These are phyloP conservation scores for Solanum sitiens DNA, from an alignment of 257 asterid species.

Conservation along the genomic window DNA sequence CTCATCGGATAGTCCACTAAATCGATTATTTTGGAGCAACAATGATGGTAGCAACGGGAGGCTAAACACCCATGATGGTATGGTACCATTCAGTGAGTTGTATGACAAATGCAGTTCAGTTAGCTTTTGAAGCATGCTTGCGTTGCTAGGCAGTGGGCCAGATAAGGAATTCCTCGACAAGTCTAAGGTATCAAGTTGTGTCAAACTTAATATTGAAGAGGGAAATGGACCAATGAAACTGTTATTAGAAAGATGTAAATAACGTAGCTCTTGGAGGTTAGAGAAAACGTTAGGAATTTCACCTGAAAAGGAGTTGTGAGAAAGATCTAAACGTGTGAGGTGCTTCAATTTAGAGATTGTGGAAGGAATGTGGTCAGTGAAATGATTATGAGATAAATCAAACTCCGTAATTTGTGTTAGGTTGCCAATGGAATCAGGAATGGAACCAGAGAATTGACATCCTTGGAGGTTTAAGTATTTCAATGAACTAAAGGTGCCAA, in stretches of 20 bases:
- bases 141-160: no score
- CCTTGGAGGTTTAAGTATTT: background rate
- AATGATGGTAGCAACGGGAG: rapidly evolving
- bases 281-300: background rate
- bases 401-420: background rate
- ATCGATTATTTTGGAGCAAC: rapidly evolving
- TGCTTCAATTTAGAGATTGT: background rate
- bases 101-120: rapidly evolving
- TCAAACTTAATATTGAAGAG: background rate
- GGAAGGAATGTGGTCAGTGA: background rate
- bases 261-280: background rate
- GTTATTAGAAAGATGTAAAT: rapidly evolving
- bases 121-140: no score
- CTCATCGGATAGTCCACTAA: no score
- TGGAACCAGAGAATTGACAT: background rate
- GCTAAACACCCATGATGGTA: no score
- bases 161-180: no score
- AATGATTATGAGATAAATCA: background rate
- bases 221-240: background rate
- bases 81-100: no score
- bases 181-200: rapidly evolving
- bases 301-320: background rate
- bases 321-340: background rate
- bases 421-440: background rate
- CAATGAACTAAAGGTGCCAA: background rate